Conservation (phyloP, 139 green algal genomes). For the Deuterostichococcus epilithicus region DNA sequence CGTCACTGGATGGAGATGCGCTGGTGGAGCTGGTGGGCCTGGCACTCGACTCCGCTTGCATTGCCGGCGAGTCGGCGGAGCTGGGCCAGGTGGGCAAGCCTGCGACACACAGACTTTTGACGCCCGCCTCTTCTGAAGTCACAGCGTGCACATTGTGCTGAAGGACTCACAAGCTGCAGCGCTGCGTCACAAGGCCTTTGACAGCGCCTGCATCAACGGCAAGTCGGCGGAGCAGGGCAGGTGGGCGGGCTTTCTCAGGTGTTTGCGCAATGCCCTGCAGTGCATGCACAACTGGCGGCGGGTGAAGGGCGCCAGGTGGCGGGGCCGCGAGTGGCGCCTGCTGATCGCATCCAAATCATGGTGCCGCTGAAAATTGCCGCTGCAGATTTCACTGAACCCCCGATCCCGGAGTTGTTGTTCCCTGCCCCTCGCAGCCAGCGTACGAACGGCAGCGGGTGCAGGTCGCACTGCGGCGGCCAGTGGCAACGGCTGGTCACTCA, state of each 20-base stretch:
- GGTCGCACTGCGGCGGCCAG: too few species aligned
- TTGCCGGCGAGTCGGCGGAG: constrained; percentile 49
- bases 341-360: too few species aligned
- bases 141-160: too few species aligned
- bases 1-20: constrained; percentile 49
- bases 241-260: constrained; percentile 10
- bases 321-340: constrained; percentile 58
- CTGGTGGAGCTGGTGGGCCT: constrained; percentile 51
- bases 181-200: too few species aligned
- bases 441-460: too few species aligned
- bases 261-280: constrained; percentile 3
- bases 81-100: constrained; percentile 33
- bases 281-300: constrained; percentile 32
- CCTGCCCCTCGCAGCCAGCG: too few species aligned
- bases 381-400: too few species aligned
- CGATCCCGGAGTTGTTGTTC: too few species aligned
- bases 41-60: constrained; percentile 56
- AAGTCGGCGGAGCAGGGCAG: constrained; percentile 54
- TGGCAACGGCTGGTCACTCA: too few species aligned
- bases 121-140: too few species aligned
- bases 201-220: constrained; percentile 46
- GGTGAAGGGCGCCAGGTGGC: constrained; percentile 40
- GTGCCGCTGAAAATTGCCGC: too few species aligned
- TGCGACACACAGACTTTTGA: not conserved
- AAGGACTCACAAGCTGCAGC: too few species aligned